These are phyloP conservation scores for Clitoria ternatea DNA, from an alignment of 306 rosid species.

Conservation along the genomic window DNA sequence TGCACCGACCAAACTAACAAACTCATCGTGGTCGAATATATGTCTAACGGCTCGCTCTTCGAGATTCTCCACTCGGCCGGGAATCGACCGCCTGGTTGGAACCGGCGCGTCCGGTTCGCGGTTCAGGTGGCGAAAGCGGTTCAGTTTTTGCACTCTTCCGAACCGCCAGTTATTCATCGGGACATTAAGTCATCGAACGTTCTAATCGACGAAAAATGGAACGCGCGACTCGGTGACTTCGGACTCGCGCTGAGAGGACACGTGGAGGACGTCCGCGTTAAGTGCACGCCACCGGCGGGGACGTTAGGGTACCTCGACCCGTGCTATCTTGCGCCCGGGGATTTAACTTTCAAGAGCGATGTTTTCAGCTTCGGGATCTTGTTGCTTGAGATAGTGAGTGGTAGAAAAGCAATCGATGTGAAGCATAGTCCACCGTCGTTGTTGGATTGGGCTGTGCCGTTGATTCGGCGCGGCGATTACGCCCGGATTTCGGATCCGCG, in stretches of 20 bases:
- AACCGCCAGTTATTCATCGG: slow-evolving; percentile 67
- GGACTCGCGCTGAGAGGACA: slow-evolving; percentile 63
- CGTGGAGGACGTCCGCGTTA: slow-evolving; percentile 45
- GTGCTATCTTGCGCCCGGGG: slow-evolving; percentile 60
- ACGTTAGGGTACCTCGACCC: slow-evolving; percentile 80
- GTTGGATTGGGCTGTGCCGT: slow-evolving; percentile 67
- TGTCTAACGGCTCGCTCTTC: slow-evolving; percentile 63
- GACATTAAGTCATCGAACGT: slow-evolving; percentile 73
- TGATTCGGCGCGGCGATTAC: slow-evolving; percentile 38
- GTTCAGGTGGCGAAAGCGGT: slow-evolving; percentile 59
- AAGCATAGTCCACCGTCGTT: slow-evolving; percentile 63
- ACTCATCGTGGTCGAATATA: slow-evolving; percentile 57
- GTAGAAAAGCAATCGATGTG: slow-evolving; percentile 66
- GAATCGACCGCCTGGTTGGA: slow-evolving; percentile 57
- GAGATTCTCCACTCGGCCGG: slow-evolving; percentile 39
- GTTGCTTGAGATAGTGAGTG: slow-evolving; percentile 55
- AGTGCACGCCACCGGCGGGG: slow-evolving; percentile 68
- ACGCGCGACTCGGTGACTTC: slow-evolving; percentile 63
- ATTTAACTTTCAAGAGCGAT: slow-evolving; percentile 57
- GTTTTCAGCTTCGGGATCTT: slow-evolving; percentile 77
- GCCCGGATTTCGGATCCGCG: slow-evolving; percentile 42
- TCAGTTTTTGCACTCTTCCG: slow-evolving; percentile 37
- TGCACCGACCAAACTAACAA: slow-evolving; percentile 29
- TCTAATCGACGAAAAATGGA: slow-evolving; percentile 41
- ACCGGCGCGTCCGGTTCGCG: slow-evolving; percentile 37